A percentile compares a stretch with the other conserved stretches of the same genome.
phyloP scores from a whole-genome alignment of 2,329 filamentous ascomycete genomes.

The Colletotrichum cuscutae region DNA sequence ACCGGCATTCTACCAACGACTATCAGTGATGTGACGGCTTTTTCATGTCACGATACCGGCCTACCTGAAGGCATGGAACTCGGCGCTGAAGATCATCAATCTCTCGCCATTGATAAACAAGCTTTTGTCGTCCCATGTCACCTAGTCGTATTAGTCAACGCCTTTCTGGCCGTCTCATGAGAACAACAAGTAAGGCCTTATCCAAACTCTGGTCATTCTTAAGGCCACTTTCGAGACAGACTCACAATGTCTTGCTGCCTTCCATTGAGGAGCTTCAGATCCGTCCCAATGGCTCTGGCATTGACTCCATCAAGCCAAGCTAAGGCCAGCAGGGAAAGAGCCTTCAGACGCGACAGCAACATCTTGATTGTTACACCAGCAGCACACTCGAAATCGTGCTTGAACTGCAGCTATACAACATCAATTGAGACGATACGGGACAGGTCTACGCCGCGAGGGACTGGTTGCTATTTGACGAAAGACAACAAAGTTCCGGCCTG shows the following conservation, averaged over 20 bases:
- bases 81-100: conserved; percentile 73
- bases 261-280: conserved; percentile 25
- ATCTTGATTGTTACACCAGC: background rate
- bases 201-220: fast-evolving
- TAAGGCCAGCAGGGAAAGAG: conserved; percentile 16
- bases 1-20: conserved; percentile 41
- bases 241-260: conserved; percentile 33
- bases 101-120: conserved; percentile 74
- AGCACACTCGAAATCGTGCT: background rate
- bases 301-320: conserved; percentile 16
- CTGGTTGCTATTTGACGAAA: conserved; percentile 9
- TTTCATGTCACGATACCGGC: no score
- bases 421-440: background rate
- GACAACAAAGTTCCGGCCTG: background rate
- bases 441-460: background rate
- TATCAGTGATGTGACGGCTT: no score
- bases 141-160: conserved; percentile 36
- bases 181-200: fast-evolving
- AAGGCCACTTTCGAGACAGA: background rate
- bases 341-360: conserved; percentile 24
- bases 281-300: background rate
- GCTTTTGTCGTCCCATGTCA: conserved; percentile 76
- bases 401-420: background rate
- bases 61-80: conserved; percentile 69
- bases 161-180: background rate